Base-by-base conservation (phyloP, 495 filamentous ascomycete genomes). In the Elasticomyces elasticus region DNA sequence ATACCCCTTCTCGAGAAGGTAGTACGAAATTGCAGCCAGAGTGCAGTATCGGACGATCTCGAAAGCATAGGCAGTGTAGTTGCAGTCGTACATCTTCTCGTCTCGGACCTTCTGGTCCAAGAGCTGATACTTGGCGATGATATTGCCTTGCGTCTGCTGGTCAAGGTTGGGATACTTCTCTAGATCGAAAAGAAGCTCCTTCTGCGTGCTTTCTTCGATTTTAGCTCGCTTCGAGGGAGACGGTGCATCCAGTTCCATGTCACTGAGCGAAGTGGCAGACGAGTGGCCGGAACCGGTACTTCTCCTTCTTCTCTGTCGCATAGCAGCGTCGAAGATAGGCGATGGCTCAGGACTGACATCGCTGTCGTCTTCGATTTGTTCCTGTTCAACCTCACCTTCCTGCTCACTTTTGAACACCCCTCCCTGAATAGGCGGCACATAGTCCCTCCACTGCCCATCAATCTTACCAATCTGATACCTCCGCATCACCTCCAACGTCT, bases 401-500 rank as follows among this genome's bases (percentile, higher is more conserved):
- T 64, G 61, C 51, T 79, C 77, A 3, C 72, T 68, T 57, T 86
- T 79, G 69, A 94, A 97, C 57, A 74, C 79, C 24, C 92, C 92
- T 49, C 90, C 91, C 66, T 97, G 94, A 45, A 98, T 87, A 5
- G 92, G 92, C n/a, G 92, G 90, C 7, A 86, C 63, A 68, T 95
- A 95, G 66, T 96, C 96, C 49, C 74, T 71, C 92, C 92, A 98
- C 54, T 71, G 74, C 25, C 87, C 88, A 63, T 94, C 79, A 45
- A 95, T 78, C 59, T 76, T 77, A 37, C 92, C 92, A 65, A 98
- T 89, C 52, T 88, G 82, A 66, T 86, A 98, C 47, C 74, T 76
- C 27, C 79, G 67, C 88, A 97, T 96, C 62, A 77, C 80, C 50
- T 80, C 66, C 56, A 78, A 77, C 30, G 94, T 82, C 66, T 91